Evolutionary conservation across 306 rosid species (phyloP), one percentile per base, ranked within the genome.

Genomic region (Senna siamea): DNA sequence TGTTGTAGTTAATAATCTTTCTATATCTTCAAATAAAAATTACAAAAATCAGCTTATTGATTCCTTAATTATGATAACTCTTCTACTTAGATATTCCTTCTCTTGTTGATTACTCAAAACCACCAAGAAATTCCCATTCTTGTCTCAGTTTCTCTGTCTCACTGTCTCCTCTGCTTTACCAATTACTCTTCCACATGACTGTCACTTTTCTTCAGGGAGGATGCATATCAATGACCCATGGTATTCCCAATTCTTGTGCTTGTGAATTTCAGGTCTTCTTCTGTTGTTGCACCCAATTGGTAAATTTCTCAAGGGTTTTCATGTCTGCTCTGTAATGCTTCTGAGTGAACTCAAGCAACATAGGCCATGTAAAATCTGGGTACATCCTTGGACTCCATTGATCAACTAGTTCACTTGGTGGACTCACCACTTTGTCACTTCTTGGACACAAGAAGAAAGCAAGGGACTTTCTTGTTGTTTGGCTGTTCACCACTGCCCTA

Each of bases 351-450:
- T 90, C 96, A 6, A 85, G 90, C 41, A 95, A 67, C 93, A 83
- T 88, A 55, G 97, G 82, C 99, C 99, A 95, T 48, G 99, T 95
- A 65, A 95, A 95, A 86, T 95, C 99, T 19, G 99, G 99, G 71
- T 90, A 92, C 0, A 79, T 47, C 75, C 99, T 79, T 48, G 93
- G 89, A 59, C 55, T 76, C 73, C 63, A 28, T 53, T 64, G 77
- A 70, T 89, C 89, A 87, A 95, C 93, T 76, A 95, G 76, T 58
- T 85, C 93, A 50, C 79, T 57, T 35, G 99, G 99, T 79, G 99
- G 96, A 60, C 72, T 86, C 6, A 95, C 98, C 79, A 95, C 91
- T 48, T 87, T 92, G 55, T 95, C 98, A 74, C 72, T 82, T 82
- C 76, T 82, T 1, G 99, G 99, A 75, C 99, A 95, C 75, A 95